Evolutionary conservation across 768 basidiomycete genomes (phyloP), one percentile per base, ranked within the genome.

Genomic region (Boletus tomentosulus): DNA sequence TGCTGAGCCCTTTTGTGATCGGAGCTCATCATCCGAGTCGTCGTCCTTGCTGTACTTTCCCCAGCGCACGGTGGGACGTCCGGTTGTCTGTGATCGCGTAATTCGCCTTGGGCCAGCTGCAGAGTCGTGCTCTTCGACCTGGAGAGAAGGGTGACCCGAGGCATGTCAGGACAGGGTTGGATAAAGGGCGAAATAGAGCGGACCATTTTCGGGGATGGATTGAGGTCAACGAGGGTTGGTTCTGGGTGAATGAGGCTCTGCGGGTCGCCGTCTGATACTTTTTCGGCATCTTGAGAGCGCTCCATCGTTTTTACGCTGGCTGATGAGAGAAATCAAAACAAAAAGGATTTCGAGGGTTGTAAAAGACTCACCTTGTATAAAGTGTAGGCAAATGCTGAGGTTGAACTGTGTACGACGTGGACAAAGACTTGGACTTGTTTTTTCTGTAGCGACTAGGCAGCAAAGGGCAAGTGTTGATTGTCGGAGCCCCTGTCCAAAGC

Each of bases 401-500:
- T 19, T 19, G 19, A 19, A 19, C 19, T 19, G 19, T 19, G 19
- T 19, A 19, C 41, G 19, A 27, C 42, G 24, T 15, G 37, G 7
- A 19, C 39, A 24, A n/a, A 22, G 3, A 24, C 16, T 28, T 25
- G 10, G 24, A 13, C 24, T 25, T 42, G 41, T 7, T 42, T 42
- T 42, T 42, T 42, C 6, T 5, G 41, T 25, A 60, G 33, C 57
- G 46, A 24, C 45, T 51, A 35, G 42, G 56, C 30, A 43, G 52
- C 61, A 57, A 59, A 57, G 55, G 62, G 53, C 49, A 62, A 66
- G 64, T 50, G 67, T 70, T 57, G 68, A 70, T 70, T 70, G 67
- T 70, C 68, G 63, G 66, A 69, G 67, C 67, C 67, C 67, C 67
- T 69, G 67, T 70, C 67, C 64, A 68, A 64, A 54, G 56, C 66